Percentiles rank a stretch among this genome's conserved stretches.
These are phyloP conservation scores for Fomitopsis serialis DNA, from an alignment of 768 basidiomycete species.

Conservation along the genomic window DNA sequence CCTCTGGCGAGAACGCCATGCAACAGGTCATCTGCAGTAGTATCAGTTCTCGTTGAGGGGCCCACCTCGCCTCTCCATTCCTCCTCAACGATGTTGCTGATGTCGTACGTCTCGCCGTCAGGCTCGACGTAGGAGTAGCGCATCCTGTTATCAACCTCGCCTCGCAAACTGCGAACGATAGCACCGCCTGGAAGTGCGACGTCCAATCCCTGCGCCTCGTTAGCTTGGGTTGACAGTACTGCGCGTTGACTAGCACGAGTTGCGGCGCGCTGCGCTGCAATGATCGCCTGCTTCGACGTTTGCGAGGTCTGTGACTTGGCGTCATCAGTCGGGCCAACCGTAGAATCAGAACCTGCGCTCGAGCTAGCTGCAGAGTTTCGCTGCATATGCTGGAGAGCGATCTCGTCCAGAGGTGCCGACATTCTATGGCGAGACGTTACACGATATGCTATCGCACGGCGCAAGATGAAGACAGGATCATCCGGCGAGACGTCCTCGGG, in stretches of 20 bases:
- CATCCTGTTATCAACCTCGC: slow-evolving; percentile 64
- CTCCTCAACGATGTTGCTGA: slow-evolving; percentile 88
- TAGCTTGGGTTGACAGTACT: slow-evolving; percentile 80
- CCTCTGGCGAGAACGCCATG: slow-evolving; percentile 58
- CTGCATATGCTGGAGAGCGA: slow-evolving; percentile 68
- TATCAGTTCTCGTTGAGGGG: slow-evolving; percentile 12
- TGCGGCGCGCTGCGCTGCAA: slow-evolving; percentile 87
- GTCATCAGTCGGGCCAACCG: slow-evolving; percentile 25
- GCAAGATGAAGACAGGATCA: slow-evolving; percentile 88
- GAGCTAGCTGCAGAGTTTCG: slow-evolving; percentile 59
- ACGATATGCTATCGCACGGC: slow-evolving; percentile 74
- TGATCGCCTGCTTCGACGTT: slow-evolving; percentile 79
- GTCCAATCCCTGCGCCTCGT: slow-evolving; percentile 84
- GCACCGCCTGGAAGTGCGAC: slow-evolving; percentile 81
- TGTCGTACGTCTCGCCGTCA: slow-evolving; percentile 89
- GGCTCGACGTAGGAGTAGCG: slow-evolving; percentile 92
- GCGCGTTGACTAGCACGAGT: slow-evolving; percentile 81
- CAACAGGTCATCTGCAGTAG: slow-evolving; percentile 54
- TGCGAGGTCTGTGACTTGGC: slow-evolving; percentile 31
- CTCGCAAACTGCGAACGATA: slow-evolving; percentile 78
- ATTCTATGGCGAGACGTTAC: slow-evolving; percentile 63
- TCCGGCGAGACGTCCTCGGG: slow-evolving; percentile 71
- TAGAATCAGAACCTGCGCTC: slow-evolving; percentile 48
- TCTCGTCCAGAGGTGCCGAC: slow-evolving; percentile 78
- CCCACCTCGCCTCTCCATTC: slow-evolving; percentile 58